phyloP scores from a whole-genome alignment of 306 rosid species.

The Corylus heterophylla region DNA sequence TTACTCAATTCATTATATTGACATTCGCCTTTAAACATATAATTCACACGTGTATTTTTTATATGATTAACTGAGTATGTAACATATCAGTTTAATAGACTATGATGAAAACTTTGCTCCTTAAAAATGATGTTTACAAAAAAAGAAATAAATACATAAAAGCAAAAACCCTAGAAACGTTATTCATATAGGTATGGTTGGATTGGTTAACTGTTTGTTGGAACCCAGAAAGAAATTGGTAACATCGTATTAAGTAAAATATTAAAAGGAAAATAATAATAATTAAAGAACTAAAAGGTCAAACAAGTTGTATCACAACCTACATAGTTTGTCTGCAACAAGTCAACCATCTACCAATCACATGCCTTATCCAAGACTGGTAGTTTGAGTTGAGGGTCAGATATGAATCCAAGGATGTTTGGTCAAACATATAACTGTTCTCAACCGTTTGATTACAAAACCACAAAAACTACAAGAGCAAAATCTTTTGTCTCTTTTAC shows the following conservation, averaged over 20 bases:
- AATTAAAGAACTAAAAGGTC: not conserved
- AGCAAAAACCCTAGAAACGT: too few relatives aligned
- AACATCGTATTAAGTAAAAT: not conserved
- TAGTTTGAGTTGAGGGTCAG: constrained; percentile 31
- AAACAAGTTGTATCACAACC: not conserved
- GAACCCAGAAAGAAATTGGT: too few relatives aligned
- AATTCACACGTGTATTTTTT: too few relatives aligned
- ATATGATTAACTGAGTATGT: too few relatives aligned
- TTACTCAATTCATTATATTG: too few relatives aligned
- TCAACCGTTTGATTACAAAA: not conserved
- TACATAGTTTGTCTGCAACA: not conserved
- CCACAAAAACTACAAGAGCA: not conserved
- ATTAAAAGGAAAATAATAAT: not conserved
- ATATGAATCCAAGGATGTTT: not conserved
- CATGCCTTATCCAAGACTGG: constrained; percentile 34
- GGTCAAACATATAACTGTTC: not conserved
- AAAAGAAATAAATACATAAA: too few relatives aligned
- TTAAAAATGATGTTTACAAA: too few relatives aligned
- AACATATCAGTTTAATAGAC: too few relatives aligned
- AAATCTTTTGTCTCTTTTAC: not conserved
- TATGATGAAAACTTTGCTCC: too few relatives aligned
- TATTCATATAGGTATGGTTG: too few relatives aligned
- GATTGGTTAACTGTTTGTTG: too few relatives aligned
- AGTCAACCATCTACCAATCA: constrained; percentile 43
- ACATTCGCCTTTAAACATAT: too few relatives aligned